Evolutionary conservation across 129 eudicot genomes (phyloP), one percentile per base, ranked within the genome.

Genomic region (Flaveria brownii): DNA sequence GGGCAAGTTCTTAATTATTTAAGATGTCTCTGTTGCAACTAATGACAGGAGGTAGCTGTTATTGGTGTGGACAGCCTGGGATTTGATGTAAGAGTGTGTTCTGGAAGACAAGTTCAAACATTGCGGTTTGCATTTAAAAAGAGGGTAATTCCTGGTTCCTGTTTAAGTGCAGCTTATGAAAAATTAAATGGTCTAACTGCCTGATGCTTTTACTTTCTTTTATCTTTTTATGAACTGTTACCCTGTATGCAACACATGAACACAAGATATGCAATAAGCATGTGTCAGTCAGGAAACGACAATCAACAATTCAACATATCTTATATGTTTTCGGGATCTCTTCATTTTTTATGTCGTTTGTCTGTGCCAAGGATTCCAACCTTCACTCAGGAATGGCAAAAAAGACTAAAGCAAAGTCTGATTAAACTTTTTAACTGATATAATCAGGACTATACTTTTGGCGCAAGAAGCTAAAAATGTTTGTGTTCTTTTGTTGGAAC

Each of bases 51-150:
- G 83, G 95, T 85, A 77, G 88, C 96, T 76, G 87, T 94, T 66
- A 86, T 91, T 54, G 97, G 97, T 46, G 89, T 94, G 52, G 98
- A 91, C 87, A 87, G 86, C 83, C 93, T 91, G 66, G 98, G 98
- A 51, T 87, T 94, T 43, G 98, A 94, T 81, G 85, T 94, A 82
- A 83, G 98, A 80, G 89, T 86, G 74, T 91, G 98, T 80, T 94
- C 93, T 9, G 98, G 98, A 68, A 87, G 96, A 43, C 98, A 94
- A 78, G 88, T 94, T 52, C 98, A 94, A 72, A 91, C 98, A 60
- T 78, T 94, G 82, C 93, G 98, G 25, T 91, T 91, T 80, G 87
- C 91, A 71, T 94, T 94, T 56, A 84, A 84, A 70, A 88, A 87
- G 68, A 86, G 84, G 98, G 98, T 94, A 91, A 47, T n/a, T 65